phyloP scores from a whole-genome alignment of 306 rosid species.

The Biancaea sappan region DNA sequence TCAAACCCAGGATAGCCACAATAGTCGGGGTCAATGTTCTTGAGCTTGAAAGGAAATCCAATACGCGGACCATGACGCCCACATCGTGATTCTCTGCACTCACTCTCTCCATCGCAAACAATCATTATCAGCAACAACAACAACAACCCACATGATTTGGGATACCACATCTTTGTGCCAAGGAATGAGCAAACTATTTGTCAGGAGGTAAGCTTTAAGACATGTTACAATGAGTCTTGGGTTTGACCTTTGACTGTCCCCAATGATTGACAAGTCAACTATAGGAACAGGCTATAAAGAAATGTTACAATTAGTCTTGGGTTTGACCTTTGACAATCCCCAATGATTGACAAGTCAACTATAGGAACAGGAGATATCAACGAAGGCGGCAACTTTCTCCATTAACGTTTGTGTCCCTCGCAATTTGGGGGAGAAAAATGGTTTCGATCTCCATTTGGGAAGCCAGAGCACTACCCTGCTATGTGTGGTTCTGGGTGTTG shows the following conservation, averaged over 20 bases:
- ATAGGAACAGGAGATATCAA: background rate
- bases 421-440: background rate
- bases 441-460: background rate
- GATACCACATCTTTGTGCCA: background rate
- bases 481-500: background rate
- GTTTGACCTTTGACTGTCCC: background rate
- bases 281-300: background rate
- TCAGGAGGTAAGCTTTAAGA: too few relatives aligned
- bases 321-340: background rate
- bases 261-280: background rate
- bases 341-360: background rate
- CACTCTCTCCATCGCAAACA: too few relatives aligned
- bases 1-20: constrained; percentile 39
- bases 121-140: too few relatives aligned
- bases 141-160: background rate
- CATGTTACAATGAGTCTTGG: background rate
- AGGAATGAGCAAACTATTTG: too few relatives aligned
- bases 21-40: background rate
- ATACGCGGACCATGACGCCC: constrained; percentile 24
- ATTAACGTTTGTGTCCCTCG: background rate
- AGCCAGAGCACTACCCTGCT: background rate
- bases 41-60: constrained; percentile 46
- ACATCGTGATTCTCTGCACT: constrained; percentile 20
- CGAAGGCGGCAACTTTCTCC: background rate
- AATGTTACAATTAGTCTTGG: background rate